Evolutionary conservation across 1,139 yeast genomes (phyloP).

Genomic region (Yamadazyma triangularis): DNA sequence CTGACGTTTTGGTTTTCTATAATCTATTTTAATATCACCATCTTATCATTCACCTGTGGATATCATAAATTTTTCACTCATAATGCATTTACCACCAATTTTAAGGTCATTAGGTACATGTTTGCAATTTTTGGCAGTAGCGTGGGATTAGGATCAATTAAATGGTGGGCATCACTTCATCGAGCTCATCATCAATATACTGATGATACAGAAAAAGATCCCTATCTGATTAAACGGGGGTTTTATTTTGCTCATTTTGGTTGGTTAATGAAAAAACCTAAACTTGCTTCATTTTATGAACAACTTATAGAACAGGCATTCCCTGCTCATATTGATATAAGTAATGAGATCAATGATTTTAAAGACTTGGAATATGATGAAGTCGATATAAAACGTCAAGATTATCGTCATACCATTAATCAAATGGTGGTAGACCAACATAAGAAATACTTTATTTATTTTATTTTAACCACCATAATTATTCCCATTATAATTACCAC

Average conservation of each 20-base stretch:
- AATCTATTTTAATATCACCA: constrained; percentile 33
- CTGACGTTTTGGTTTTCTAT: constrained; percentile 28
- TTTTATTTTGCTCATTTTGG: constrained; percentile 60
- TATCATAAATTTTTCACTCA: constrained; percentile 53
- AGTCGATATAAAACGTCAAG: constrained; percentile 13
- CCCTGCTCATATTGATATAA: constrained; percentile 21
- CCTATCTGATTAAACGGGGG: constrained; percentile 59
- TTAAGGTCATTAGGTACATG: constrained; percentile 29
- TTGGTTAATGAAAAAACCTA: constrained; percentile 56
- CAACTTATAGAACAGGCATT: constrained; percentile 40
- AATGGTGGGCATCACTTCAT: constrained; percentile 63
- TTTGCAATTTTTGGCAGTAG: constrained; percentile 56
- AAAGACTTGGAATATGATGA: constrained; percentile 20
- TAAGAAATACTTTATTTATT: constrained; percentile 39
- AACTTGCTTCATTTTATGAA: constrained; percentile 27
- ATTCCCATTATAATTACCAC: constrained; percentile 47
- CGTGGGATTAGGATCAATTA: constrained; percentile 58
- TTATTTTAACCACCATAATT: constrained; percentile 41
- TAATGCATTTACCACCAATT: constrained; percentile 43
- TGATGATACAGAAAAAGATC: constrained; percentile 65
- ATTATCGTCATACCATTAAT: constrained; percentile 15
- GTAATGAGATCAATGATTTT: constrained; percentile 1
- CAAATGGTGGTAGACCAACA: constrained; percentile 58
- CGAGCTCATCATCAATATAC: constrained; percentile 65
- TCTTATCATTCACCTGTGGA: constrained; percentile 39